Conservation (phyloP, 768 basidiomycete species). For the Tephrocybe sp. region DNA sequence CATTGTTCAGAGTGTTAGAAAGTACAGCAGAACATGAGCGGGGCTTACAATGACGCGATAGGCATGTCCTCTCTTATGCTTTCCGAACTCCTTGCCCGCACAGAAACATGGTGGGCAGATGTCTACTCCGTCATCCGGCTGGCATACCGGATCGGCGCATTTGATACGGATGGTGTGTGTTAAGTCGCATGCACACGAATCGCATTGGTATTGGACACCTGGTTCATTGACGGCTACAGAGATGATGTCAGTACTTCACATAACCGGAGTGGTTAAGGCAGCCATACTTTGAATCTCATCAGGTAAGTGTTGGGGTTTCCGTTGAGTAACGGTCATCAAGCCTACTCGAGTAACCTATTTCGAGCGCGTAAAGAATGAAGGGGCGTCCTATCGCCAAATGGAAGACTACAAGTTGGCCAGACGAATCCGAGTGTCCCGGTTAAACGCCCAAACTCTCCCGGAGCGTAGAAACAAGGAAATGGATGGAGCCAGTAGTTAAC, state of each 20-base stretch:
- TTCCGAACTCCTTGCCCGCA: slow-evolving; percentile 83
- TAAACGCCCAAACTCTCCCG: slow-evolving; percentile 4
- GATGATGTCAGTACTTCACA: slow-evolving; percentile 3
- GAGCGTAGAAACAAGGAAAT: slow-evolving; percentile 1
- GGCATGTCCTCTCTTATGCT: slow-evolving; percentile 82
- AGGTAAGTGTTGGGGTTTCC: slow-evolving; percentile 61
- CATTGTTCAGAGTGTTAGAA: neutral
- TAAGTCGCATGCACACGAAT: slow-evolving; percentile 81
- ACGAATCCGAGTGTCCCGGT: neutral
- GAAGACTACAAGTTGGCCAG: neutral
- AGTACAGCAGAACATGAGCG: neutral
- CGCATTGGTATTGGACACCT: slow-evolving; percentile 82
- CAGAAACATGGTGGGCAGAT: slow-evolving; percentile 94
- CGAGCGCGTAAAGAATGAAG: neutral
- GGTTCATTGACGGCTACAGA: slow-evolving; percentile 72
- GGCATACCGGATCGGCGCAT: slow-evolving; percentile 81
- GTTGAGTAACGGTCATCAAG: slow-evolving; percentile 64
- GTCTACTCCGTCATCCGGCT: slow-evolving; percentile 76
- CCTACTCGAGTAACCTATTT: neutral
- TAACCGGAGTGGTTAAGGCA: neutral
- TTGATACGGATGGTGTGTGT: slow-evolving; percentile 97
- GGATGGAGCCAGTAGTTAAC: neutral
- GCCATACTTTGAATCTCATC: slow-evolving; percentile 65
- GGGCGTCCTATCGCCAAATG: slow-evolving; percentile 1
- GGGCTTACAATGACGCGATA: slow-evolving; percentile 86